Conservation (phyloP, 345 rosid species). For the Corchorus capsularis region DNA sequence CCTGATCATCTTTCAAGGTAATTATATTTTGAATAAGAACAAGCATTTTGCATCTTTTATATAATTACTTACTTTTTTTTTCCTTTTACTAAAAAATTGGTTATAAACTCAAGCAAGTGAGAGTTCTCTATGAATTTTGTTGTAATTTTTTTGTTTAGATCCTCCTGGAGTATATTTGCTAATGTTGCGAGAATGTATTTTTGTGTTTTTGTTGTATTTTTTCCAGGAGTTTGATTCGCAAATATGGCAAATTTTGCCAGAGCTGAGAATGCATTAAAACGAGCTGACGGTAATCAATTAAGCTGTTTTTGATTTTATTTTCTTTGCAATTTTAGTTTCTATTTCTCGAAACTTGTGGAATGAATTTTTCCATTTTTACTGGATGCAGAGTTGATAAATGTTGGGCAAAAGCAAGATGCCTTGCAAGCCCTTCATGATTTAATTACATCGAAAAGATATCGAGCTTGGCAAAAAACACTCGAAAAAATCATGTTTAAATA, state of each 20-base stretch:
- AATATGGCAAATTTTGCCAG: constrained; percentile 73
- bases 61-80: background rate
- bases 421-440: constrained; percentile 84
- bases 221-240: constrained; percentile 19
- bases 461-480: constrained; percentile 91
- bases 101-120: background rate
- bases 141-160: background rate
- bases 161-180: background rate
- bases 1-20: background rate
- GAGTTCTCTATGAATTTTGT: too few relatives aligned
- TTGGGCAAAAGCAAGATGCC: constrained; percentile 96
- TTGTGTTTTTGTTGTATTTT: too few relatives aligned
- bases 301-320: background rate
- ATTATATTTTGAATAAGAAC: too few relatives aligned
- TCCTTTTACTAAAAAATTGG: background rate
- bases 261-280: constrained; percentile 87
- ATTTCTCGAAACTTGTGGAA: background rate
- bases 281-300: constrained; percentile 72
- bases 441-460: constrained; percentile 83
- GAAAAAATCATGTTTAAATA: constrained; percentile 93
- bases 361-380: background rate
- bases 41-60: background rate
- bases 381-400: constrained; percentile 79
- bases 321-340: background rate
- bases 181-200: too few relatives aligned